Evolutionary conservation across 495 filamentous ascomycete genomes (phyloP).

Genomic region (Penicillium robsamsonii): DNA sequence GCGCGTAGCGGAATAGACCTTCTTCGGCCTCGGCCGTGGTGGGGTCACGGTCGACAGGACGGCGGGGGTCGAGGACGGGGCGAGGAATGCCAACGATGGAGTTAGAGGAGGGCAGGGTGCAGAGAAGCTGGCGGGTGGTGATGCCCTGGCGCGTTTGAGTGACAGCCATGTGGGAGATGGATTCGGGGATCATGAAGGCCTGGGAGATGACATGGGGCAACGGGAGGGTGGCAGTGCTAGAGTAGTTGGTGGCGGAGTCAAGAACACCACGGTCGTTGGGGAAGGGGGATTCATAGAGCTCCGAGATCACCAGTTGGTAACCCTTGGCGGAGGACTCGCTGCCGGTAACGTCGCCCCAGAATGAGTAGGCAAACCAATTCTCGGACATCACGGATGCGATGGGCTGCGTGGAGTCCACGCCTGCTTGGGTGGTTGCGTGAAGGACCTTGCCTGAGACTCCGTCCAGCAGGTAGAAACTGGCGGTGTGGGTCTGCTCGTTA

Average conservation of each 20-base stretch:
- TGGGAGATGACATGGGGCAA: slow-evolving; percentile 74
- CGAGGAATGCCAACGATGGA: slow-evolving; percentile 78
- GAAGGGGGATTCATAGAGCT: slow-evolving; percentile 81
- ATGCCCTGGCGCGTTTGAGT: slow-evolving; percentile 93
- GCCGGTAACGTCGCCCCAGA: slow-evolving; percentile 58
- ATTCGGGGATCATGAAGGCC: slow-evolving; percentile 71
- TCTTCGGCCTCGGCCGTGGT: slow-evolving; percentile 77
- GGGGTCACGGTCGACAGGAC: slow-evolving; percentile 81
- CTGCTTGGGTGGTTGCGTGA: slow-evolving; percentile 64
- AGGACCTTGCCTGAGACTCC: slow-evolving; percentile 80
- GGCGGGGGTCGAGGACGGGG: slow-evolving; percentile 76
- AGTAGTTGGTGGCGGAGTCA: slow-evolving; percentile 65
- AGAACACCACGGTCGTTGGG: slow-evolving; percentile 85
- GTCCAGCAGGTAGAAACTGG: slow-evolving; percentile 80
- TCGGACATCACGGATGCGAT: slow-evolving; percentile 79
- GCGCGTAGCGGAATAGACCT: slow-evolving; percentile 72
- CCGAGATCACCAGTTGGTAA: slow-evolving; percentile 82
- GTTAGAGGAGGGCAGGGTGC: slow-evolving; percentile 65
- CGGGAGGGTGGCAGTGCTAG: slow-evolving; percentile 49
- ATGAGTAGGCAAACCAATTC: slow-evolving; percentile 96
- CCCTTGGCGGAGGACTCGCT: slow-evolving; percentile 63
- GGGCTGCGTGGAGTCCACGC: slow-evolving; percentile 70
- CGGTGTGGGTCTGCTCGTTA: slow-evolving; percentile 48
- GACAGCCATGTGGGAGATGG: slow-evolving; percentile 74
- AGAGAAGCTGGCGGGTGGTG: slow-evolving; percentile 78